Evolutionary conservation across 2,329 filamentous ascomycete genomes (phyloP).

Genomic region (Drechslerella stenobrocha): DNA sequence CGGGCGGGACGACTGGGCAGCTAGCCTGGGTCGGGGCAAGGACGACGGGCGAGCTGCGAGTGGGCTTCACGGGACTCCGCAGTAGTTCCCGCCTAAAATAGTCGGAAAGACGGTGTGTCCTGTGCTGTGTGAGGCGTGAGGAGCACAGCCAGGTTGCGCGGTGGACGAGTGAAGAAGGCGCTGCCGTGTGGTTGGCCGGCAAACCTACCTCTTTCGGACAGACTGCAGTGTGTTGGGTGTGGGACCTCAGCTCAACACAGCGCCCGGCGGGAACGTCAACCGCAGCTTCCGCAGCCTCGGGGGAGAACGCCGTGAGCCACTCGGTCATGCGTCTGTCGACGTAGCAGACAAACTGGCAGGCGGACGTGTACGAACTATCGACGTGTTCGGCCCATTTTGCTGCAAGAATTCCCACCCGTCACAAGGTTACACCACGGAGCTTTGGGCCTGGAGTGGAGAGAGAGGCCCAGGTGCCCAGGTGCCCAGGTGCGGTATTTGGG

Average conservation of each 20-base stretch:
- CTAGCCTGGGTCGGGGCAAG: conserved; percentile 14
- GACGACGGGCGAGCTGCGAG: conserved; percentile 3
- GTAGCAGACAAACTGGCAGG: no score
- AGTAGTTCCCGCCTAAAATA: conserved; percentile 45
- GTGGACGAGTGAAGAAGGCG: conserved; percentile 25
- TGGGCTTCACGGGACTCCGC: conserved; percentile 13
- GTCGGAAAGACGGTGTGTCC: conserved; percentile 22
- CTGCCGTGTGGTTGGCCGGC: conserved; percentile 15
- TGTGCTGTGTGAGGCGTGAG: neutral
- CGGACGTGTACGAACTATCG: no score
- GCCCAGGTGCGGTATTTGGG: neutral
- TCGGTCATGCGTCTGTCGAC: no score
- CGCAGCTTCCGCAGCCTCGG: no score
- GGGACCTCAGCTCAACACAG: conserved; percentile 25
- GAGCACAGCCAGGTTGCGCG: neutral
- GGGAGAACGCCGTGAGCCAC: no score
- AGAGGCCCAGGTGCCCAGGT: neutral
- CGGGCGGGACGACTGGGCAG: conserved; percentile 7
- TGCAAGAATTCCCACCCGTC: neutral
- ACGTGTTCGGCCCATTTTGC: conserved; percentile 2
- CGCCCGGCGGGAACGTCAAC: no score
- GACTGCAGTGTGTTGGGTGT: conserved; percentile 1
- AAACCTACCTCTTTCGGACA: conserved; percentile 39
- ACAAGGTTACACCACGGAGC: conserved; percentile 1
- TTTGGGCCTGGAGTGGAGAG: neutral